A percentile compares a stretch with the other conserved stretches of the same genome.
These are phyloP conservation scores for Eimeria praecox DNA, from an alignment of 169 alveolate species.

Conservation along the genomic window DNA sequence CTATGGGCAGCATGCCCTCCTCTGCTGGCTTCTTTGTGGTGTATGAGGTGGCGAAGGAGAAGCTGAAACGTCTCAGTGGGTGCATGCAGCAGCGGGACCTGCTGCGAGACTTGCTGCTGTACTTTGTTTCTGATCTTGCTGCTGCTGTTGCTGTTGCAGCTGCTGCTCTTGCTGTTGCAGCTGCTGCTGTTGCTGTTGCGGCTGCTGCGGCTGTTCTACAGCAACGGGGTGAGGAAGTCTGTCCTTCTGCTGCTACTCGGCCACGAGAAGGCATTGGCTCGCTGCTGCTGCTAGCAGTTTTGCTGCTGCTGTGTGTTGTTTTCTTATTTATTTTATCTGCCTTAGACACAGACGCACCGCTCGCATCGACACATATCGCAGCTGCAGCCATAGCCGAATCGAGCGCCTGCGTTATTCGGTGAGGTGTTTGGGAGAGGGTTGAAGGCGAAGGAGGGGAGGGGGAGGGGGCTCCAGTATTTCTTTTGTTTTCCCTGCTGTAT, in stretches of 20 bases:
- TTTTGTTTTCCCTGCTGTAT: background rate
- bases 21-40: conserved; percentile 59
- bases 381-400: conserved; percentile 71
- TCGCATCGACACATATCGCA: conserved; percentile 34
- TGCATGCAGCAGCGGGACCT: background rate
- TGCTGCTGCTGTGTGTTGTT: background rate
- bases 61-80: conserved; percentile 6
- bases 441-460: background rate
- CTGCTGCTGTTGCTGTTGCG: background rate
- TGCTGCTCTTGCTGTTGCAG: background rate
- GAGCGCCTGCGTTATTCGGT: conserved; percentile 78
- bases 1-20: conserved; percentile 74
- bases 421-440: background rate
- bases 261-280: background rate
- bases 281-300: conserved; percentile 33
- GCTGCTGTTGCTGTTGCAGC: background rate
- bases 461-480: background rate
- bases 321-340: background rate
- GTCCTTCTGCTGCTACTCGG: background rate
- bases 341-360: conserved; percentile 22
- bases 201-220: no score
- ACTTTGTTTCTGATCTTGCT: background rate
- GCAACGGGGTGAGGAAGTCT: no score
- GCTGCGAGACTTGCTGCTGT: background rate
- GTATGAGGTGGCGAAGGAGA: conserved; percentile 65